Percentiles rank a stretch among this genome's conserved stretches.
phyloP scores from a whole-genome alignment of 2,329 filamentous ascomycete genomes.

The Pyrenophora teres region DNA sequence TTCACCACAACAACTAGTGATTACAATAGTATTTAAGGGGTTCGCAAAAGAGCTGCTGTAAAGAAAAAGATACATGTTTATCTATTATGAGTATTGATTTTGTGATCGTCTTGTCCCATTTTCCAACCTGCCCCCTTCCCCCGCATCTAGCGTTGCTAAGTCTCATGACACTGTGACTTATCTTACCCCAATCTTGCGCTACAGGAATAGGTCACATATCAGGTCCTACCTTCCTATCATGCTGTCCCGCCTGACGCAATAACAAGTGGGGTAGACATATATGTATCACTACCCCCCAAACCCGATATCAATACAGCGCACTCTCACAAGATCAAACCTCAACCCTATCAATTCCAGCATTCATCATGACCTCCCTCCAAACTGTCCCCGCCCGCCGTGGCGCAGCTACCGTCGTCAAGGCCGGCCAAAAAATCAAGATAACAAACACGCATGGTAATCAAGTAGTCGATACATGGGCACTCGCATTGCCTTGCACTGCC shows the following conservation, averaged over 20 bases:
- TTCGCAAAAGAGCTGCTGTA: too few relatives aligned
- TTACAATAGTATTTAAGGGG: too few relatives aligned
- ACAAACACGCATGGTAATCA: constrained; percentile 56
- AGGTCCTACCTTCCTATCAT: constrained; percentile 19
- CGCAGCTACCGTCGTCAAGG: constrained; percentile 47
- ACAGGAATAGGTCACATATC: neutral
- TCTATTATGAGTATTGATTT: too few relatives aligned
- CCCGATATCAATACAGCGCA: neutral
- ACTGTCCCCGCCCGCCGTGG: constrained; percentile 53
- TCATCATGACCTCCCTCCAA: constrained; percentile 25
- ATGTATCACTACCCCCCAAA: neutral
- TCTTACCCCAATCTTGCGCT: constrained; percentile 2
- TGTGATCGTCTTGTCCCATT: too few relatives aligned
- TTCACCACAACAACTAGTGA: too few relatives aligned
- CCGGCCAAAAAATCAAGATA: constrained; percentile 51
- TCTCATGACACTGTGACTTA: constrained; percentile 3
- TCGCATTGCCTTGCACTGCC: constrained; percentile 41
- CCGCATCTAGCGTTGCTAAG: constrained; percentile 2
- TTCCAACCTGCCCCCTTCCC: neutral
- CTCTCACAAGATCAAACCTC: neutral
- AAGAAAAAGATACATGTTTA: too few relatives aligned
- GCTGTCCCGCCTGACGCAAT: constrained; percentile 12
- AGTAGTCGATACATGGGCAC: constrained; percentile 58
- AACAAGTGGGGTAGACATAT: constrained; percentile 15
- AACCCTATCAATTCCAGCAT: neutral